Conservation (phyloP, 495 filamentous ascomycete species). For the Penicillium manginii region DNA sequence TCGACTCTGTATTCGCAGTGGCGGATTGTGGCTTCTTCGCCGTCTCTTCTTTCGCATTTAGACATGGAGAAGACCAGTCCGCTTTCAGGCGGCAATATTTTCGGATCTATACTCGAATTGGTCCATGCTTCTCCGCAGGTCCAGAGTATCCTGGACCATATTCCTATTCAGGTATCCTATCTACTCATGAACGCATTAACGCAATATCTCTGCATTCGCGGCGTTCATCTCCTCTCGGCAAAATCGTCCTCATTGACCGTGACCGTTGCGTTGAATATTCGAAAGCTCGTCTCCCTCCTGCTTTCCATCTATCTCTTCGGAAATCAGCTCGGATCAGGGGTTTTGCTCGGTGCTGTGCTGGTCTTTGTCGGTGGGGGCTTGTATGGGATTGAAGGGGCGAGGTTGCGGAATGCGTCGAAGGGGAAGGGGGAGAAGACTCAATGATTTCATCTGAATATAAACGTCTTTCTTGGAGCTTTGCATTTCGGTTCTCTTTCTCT, state of each 20-base stretch:
- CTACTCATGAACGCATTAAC: conserved; percentile 82
- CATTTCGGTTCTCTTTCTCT: no score
- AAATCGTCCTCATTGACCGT: conserved; percentile 90
- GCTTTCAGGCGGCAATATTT: no score
- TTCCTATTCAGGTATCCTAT: conserved; percentile 74
- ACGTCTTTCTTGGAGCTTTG: neutral
- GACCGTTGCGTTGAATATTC: conserved; percentile 91
- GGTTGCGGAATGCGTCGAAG: conserved; percentile 30
- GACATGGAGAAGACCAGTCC: no score
- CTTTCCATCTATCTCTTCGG: conserved; percentile 94
- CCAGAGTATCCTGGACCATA: conserved; percentile 5
- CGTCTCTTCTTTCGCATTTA: neutral
- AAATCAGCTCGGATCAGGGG: conserved; percentile 72
- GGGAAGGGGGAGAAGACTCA: neutral
- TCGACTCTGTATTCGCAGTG: conserved; percentile 53
- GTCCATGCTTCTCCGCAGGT: neutral
- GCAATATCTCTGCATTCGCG: conserved; percentile 92
- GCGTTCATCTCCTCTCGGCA: conserved; percentile 87
- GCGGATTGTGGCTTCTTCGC: conserved; percentile 31
- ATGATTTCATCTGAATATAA: neutral
- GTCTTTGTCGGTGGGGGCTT: conserved; percentile 88
- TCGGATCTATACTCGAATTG: no score
- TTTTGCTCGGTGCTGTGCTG: conserved; percentile 76
- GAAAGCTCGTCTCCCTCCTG: conserved; percentile 90
- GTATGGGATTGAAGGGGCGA: conserved; percentile 77